Evolutionary conservation across 2,329 filamentous ascomycete species (phyloP), one percentile per base, ranked within the genome.

Genomic region (Alternaria metachromatica): DNA sequence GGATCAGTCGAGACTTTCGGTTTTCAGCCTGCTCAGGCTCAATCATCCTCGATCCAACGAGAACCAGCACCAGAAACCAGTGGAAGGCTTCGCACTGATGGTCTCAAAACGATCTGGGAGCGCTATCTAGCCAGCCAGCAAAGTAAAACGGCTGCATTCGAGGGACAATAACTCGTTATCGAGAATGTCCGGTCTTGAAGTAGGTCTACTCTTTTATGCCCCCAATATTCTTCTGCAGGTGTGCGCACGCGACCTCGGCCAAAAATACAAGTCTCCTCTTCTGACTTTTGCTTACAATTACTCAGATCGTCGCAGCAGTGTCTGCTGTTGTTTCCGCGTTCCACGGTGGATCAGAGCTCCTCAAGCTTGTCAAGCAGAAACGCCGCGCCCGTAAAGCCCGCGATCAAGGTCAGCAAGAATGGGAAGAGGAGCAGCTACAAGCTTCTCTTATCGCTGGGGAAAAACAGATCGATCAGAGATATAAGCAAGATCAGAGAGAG

Each of bases 291-390:
- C 54, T 49, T 46, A 37, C 26, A 15, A n/a, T 23, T 48, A 10
- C 37, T 12, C 50, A 82, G 75, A 80, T 82, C 6, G 71, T 80
- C 49, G 78, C 75, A 23, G 81, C 80, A 54, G 80, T 83, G n/a
- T 72, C 79, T n/a, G 79, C 81, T 9, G 77, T 83, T 11, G 73
- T 82, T 9, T 80, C 78, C 11, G 80, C 81, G 8, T 83, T 83
- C 65, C 80, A 82, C 64, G 78, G 73, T n/a, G 80, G 76, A 15
- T 77, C 80, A 28, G 80, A 82, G 26, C 68, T 82, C 53, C 67
- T 80, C 28, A 73, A 77, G 46, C 69, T 73, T 20, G 72, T 82
- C 63, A 77, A 77, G 64, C 75, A 78, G 61, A 76, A 76, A 51
- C 74, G 73, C 26, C 71, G 71, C 28, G 69, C 73, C 18, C 69